Conservation (phyloP, 23 red algal species). For the Agarophyton chilense region DNA sequence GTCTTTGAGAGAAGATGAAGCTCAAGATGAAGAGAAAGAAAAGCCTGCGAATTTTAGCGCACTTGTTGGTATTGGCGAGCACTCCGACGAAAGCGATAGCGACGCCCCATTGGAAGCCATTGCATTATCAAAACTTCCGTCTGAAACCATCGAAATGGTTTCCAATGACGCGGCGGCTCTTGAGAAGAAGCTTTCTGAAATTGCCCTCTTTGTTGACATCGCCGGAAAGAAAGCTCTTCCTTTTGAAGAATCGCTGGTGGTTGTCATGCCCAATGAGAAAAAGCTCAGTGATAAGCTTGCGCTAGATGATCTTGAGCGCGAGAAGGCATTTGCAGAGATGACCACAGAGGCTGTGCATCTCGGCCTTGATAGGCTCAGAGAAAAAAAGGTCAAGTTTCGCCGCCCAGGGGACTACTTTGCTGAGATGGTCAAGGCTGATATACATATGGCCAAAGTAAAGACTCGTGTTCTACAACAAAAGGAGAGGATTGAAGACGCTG, state of each 20-base stretch:
- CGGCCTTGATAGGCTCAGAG: conserved; percentile 41
- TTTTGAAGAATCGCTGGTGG: conserved; percentile 44
- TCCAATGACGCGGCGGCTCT: conserved; percentile 45
- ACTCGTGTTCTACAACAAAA: conserved; percentile 59
- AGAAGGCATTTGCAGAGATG: conserved; percentile 67
- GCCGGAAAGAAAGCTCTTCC: conserved; percentile 19
- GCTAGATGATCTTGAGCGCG: conserved; percentile 77
- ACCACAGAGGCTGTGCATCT: conserved; percentile 47
- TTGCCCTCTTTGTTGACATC: conserved; percentile 23
- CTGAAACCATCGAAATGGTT: neutral
- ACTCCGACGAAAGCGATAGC: conserved; percentile 38
- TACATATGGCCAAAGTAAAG: conserved; percentile 88
- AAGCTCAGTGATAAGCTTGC: conserved; percentile 59
- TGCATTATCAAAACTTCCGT: conserved; percentile 33
- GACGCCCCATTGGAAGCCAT: conserved; percentile 42
- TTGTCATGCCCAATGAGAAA: conserved; percentile 39
- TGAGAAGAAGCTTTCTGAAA: conserved; percentile 52
- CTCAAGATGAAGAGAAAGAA: neutral
- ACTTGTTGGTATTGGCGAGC: conserved; percentile 49
- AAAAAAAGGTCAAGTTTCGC: conserved; percentile 62
- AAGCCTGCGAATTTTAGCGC: neutral
- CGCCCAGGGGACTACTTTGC: conserved; percentile 96
- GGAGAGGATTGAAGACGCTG: conserved; percentile 66
- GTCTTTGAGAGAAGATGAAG: neutral
- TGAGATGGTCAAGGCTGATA: conserved; percentile 94